Base-by-base conservation (phyloP, 192 early-diverging fungal genomes). In the Phycomyces blakesleeanus region DNA sequence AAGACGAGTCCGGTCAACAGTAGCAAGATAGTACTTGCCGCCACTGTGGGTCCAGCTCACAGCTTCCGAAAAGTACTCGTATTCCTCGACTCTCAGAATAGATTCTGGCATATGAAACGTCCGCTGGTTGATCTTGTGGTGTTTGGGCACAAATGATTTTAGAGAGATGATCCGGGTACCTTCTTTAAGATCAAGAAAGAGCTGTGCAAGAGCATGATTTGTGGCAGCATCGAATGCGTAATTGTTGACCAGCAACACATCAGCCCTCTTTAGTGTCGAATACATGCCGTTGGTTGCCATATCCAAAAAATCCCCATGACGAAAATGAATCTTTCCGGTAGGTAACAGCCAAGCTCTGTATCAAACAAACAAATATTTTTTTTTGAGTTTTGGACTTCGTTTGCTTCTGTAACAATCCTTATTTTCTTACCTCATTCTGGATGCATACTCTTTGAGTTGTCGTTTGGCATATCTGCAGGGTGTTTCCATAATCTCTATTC, bases 201-300 rank as follows among this genome's bases (percentile, higher is more conserved):
- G 73, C 63, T 89, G 87, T 47, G 92, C 63, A 54, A 97, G 81
- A 10, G 72, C 74, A 55, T 96, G 92, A 71, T 98, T 98, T 22
- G 94, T 77, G 29, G 78, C 73, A 24, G 90, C 83, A 64, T 88
- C 86, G 75, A 97, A 98, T 16, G 91, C 93, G 63, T 96, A 98
- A 72, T 97, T 97, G 77, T 97, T 97, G 65, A 95, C 93, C 72
- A 98, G 88, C 38, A 98, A 85, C 24, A 98, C 91, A 69, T 98
- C 94, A 6, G 93, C 95, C 0, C 74, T 67, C n/a, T 82, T 79
- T 54, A 98, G 78, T 21, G 90, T 78, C 25, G 81, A 73, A 39
- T 86, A 81, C 2, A 92, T 77, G 26, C 81, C 80, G 10, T 79
- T 55, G 51, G 84, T 83, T 25, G 21, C 57, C 18, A 18, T 47